These are phyloP conservation scores for Citrus trifoliata DNA, from an alignment of 345 rosid genomes.

Conservation along the genomic window DNA sequence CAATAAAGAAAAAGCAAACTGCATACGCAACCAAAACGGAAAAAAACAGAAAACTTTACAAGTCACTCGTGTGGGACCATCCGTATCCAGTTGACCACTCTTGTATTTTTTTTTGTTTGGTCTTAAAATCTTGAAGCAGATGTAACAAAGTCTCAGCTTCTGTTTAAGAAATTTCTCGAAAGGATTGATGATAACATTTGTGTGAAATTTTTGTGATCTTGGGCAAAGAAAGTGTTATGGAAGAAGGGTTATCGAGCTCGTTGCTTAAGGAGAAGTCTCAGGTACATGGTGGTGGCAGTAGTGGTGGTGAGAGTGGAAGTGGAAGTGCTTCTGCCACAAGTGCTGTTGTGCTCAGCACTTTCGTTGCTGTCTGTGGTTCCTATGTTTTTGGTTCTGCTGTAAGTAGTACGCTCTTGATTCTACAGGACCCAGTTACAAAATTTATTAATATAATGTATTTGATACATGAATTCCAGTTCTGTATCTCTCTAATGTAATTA, in stretches of 20 bases:
- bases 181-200: neutral
- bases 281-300: neutral
- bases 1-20: too few species aligned
- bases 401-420: slow-evolving; percentile 19
- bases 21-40: too few species aligned
- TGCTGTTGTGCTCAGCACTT: slow-evolving; percentile 12
- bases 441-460: neutral
- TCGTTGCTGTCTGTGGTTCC: slow-evolving; percentile 25
- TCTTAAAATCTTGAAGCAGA: too few species aligned
- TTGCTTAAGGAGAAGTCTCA: slow-evolving; percentile 7
- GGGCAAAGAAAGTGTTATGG: slow-evolving; percentile 2
- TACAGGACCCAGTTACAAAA: neutral
- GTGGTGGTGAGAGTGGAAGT: neutral
- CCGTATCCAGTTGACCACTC: too few species aligned
- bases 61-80: too few species aligned
- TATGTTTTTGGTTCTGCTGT: slow-evolving; percentile 46
- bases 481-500: neutral
- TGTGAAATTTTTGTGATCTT: neutral
- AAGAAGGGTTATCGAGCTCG: slow-evolving; percentile 12
- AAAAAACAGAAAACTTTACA: too few species aligned
- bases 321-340: slow-evolving; percentile 17
- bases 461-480: neutral
- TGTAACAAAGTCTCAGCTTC: neutral
- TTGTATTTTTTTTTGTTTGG: too few species aligned
- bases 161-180: neutral